Evolutionary conservation across 257 asterid species (phyloP), one percentile per base, ranked within the genome.

Genomic region (Fraxinus cuspidata): DNA sequence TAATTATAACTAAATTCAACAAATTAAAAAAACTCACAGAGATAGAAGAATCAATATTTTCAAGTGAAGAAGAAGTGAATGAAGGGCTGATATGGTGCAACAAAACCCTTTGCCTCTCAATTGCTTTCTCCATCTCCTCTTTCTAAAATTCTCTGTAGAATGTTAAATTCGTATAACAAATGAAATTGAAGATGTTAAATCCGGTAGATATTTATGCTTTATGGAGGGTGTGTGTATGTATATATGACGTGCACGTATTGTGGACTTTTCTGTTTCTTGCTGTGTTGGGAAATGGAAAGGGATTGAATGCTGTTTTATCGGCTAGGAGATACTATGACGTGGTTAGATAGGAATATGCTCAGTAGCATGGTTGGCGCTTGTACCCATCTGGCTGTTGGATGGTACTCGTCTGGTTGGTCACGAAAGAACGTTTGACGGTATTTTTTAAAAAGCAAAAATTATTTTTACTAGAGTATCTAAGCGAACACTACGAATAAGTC

Each of bases 11-110:
- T 11, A 51, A 37, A 51, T 47, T 18, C 2, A 0, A 23, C 2
- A 0, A 73, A 72, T 3, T 68, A 8, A 53, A 11, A 38, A 74
- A 73, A 75, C 96, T 88, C 56, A 95, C 99, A 29, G 92, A 84
- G 72, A 91, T 56, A 1, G 92, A 86, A 47, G 97, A 91, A 12
- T 89, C 92, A 7, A 91, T 79, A 81, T 88, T 83, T 77, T 93
- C 97, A 28, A 91, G 84, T 6, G 97, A 89, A 60, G 97, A 92
- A 13, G 91, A 85, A 21, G 97, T 83, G 76, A 88, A 85, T 53
- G 96, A 86, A 1, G 99, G 98, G 68, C 88, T 92, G 21, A 95
- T 89, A 70, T 95, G 99, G 78, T 91, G 96, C 35, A 56, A 7
- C 25, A 56, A n/a, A 56, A 56, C 65, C 28, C 65, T 19, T 56